These are phyloP conservation scores for Fusarium marasasianum DNA, from an alignment of 2,329 filamentous ascomycete genomes.

Conservation along the genomic window DNA sequence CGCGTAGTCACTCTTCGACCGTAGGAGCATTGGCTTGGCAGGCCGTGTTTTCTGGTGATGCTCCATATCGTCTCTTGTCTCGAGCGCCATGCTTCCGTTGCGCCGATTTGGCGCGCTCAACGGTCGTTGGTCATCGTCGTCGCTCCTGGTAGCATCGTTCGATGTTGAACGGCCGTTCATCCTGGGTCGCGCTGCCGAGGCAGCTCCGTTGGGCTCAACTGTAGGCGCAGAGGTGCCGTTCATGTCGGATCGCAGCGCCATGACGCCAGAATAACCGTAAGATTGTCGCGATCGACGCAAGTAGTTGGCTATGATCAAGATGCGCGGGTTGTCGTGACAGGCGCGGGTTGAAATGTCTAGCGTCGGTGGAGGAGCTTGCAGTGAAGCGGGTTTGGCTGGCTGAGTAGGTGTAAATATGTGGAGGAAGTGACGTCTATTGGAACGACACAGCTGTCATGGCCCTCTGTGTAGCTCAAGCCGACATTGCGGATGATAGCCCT, in stretches of 20 bases:
- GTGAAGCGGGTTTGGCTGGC: constrained; percentile 31
- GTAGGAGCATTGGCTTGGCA: constrained; percentile 60
- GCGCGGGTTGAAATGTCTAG: constrained; percentile 35
- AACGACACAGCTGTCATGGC: constrained; percentile 41
- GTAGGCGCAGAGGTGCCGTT: constrained; percentile 45
- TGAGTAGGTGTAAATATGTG: constrained; percentile 25
- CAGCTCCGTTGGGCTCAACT: constrained; percentile 33
- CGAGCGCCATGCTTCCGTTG: constrained; percentile 43
- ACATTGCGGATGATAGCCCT: constrained; percentile 35
- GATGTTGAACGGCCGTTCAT: constrained; percentile 44
- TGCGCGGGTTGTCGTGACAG: constrained; percentile 38
- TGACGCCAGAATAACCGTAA: constrained; percentile 40
- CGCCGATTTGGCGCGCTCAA: constrained; percentile 58
- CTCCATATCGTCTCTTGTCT: constrained; percentile 46
- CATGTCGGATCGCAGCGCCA: constrained; percentile 48
- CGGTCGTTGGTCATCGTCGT: constrained; percentile 51
- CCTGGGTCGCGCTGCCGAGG: constrained; percentile 42
- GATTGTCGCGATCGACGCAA: constrained; percentile 24
- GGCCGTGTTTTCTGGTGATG: constrained; percentile 51
- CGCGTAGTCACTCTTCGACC: constrained; percentile 67
- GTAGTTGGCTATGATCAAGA: constrained; percentile 26
- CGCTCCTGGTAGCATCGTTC: constrained; percentile 40
- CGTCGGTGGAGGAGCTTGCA: constrained; percentile 39
- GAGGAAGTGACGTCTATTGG: constrained; percentile 43
- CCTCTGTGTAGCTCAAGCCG: constrained; percentile 35